Conservation (phyloP, 1,284 basidiomycete genomes). For the Papiliotrema nemorosa region DNA sequence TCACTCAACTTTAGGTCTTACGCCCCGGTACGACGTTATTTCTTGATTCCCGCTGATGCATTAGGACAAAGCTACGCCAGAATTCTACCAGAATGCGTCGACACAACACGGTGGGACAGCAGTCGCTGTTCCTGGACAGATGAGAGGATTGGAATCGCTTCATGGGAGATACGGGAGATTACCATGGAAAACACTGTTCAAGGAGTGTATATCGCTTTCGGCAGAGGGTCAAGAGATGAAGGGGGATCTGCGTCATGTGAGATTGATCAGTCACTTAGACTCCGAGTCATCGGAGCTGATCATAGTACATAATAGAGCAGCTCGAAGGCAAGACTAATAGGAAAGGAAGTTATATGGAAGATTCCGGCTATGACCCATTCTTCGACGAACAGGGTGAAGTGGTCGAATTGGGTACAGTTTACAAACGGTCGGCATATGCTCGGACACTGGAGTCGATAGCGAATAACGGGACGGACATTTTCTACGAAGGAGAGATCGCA, state of each 20-base stretch:
- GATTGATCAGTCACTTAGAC: background rate
- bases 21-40: slow-evolving; percentile 26
- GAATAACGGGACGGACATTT: slow-evolving; percentile 27
- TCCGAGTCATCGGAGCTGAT: background rate
- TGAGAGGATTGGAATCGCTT: slow-evolving; percentile 28
- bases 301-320: background rate
- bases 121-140: slow-evolving; percentile 35
- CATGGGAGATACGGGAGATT: slow-evolving; percentile 26
- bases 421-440: slow-evolving; percentile 29
- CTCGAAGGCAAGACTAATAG: background rate
- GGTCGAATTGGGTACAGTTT: slow-evolving; percentile 13
- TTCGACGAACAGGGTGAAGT: slow-evolving; percentile 25
- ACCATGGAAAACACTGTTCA: slow-evolving; percentile 24
- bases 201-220: slow-evolving; percentile 20
- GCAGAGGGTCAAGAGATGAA: slow-evolving; percentile 62
- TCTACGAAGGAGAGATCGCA: slow-evolving; percentile 39
- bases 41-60: background rate
- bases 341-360: slow-evolving; percentile 4
- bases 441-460: slow-evolving; percentile 32
- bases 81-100: slow-evolving; percentile 19
- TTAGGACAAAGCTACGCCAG: slow-evolving; percentile 16
- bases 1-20: slow-evolving; percentile 29
- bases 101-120: slow-evolving; percentile 26
- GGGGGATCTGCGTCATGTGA: slow-evolving; percentile 30
- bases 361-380: slow-evolving; percentile 13